A percentile compares a stretch with the other conserved stretches of the same genome.
Conservation (phyloP, 192 early-diverging fungal species). For the Endogone sp. region DNA sequence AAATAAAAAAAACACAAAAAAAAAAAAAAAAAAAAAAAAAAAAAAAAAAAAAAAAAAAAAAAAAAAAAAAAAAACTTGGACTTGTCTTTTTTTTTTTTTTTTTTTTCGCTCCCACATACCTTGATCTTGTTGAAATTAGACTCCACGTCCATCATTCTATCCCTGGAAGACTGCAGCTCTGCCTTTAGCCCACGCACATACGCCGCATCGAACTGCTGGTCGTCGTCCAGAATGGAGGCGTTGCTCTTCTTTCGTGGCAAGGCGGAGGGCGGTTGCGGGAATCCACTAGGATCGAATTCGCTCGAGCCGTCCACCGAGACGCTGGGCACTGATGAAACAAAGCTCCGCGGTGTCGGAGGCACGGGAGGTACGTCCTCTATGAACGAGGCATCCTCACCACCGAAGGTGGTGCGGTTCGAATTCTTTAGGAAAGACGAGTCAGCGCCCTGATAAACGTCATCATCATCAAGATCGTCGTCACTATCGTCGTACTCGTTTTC, state of each 20-base stretch:
- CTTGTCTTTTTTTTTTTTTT: too few relatives aligned
- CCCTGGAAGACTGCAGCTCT: constrained; percentile 19
- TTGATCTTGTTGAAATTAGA: constrained; percentile 30
- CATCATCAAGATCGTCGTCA: constrained; percentile 1
- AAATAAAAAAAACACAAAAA: not conserved
- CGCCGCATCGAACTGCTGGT: not conserved
- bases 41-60: too few relatives aligned
- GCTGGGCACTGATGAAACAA: not conserved
- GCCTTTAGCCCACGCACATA: constrained; percentile 11
- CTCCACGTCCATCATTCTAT: constrained; percentile 18
- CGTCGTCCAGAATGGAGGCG: constrained; percentile 1
- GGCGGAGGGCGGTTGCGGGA: constrained; percentile 17
- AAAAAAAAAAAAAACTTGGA: too few relatives aligned
- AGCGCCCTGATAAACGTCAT: constrained; percentile 5
- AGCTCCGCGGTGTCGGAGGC: too few relatives aligned
- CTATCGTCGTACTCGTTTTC: constrained; percentile 1
- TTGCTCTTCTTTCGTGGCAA: constrained; percentile 10
- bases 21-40: not conserved
- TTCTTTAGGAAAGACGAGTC: not conserved
- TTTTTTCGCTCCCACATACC: constrained; percentile 25
- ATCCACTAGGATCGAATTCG: constrained; percentile 6
- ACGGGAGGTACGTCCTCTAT: too few relatives aligned
- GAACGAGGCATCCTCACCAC: not conserved
- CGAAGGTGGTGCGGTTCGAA: constrained; percentile 14
- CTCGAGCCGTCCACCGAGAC: constrained; percentile 1